Conservation (phyloP, 163 green algal genomes). For the Chlamydomonas reinhardtii region DNA sequence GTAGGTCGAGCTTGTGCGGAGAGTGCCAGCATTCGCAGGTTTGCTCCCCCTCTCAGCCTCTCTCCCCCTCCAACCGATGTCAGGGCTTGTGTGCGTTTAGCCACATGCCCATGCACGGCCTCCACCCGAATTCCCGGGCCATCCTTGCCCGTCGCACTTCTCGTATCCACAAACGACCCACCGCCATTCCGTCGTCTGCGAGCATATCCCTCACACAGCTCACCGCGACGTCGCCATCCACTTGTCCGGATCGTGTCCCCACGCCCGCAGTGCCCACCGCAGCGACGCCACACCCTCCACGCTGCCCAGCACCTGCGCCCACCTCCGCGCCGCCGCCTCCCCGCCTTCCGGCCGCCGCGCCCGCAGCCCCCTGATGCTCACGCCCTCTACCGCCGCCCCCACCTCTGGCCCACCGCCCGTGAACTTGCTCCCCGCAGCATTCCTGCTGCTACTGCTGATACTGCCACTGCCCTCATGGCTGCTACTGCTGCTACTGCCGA, state of each 20-base stretch:
- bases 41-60: too few relatives aligned
- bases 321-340: background rate
- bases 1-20: too few relatives aligned
- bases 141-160: too few relatives aligned
- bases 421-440: background rate
- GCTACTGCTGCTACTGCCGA: background rate
- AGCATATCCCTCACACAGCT: background rate
- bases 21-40: too few relatives aligned
- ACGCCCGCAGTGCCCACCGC: background rate
- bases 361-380: conserved; percentile 1
- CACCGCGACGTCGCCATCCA: background rate
- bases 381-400: background rate
- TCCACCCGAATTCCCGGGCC: too few relatives aligned
- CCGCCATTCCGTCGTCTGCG: too few relatives aligned
- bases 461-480: background rate
- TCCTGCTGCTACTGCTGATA: background rate
- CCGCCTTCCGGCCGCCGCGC: background rate
- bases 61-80: too few relatives aligned
- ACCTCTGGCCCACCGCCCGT: background rate
- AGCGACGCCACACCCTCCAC: background rate
- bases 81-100: too few relatives aligned
- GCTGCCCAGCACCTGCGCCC: background rate
- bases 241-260: background rate
- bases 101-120: too few relatives aligned
- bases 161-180: too few relatives aligned